Evolutionary conservation across 2,329 filamentous ascomycete species (phyloP).

Genomic region (Hirsutella rhossiliensis): DNA sequence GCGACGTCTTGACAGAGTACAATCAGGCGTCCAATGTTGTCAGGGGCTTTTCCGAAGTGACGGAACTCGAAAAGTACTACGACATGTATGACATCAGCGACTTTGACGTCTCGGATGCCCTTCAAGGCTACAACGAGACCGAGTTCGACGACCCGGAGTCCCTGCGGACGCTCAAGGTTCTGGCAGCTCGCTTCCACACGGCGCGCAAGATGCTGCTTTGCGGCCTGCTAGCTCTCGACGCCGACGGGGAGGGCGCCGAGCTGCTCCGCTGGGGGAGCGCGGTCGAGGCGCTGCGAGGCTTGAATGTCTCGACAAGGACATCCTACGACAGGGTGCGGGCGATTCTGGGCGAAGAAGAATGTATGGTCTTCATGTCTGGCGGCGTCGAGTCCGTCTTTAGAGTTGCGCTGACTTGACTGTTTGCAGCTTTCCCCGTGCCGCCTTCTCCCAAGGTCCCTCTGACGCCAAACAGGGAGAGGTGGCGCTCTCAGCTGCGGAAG

Average conservation of each 20-base stretch:
- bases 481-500: constrained; percentile 78
- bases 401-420: constrained; percentile 2
- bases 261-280: constrained; percentile 68
- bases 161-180: constrained; percentile 67
- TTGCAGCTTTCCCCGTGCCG: constrained; percentile 37
- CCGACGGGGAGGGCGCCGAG: constrained; percentile 65
- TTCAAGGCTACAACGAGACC: constrained; percentile 50
- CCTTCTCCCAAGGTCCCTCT: constrained; percentile 46
- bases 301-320: constrained; percentile 48
- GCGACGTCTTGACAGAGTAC: constrained; percentile 58
- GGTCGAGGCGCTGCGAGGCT: constrained; percentile 57
- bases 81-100: constrained; percentile 76
- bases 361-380: constrained; percentile 30
- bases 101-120: constrained; percentile 60
- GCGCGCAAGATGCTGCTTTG: constrained; percentile 79
- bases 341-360: constrained; percentile 69
- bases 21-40: constrained; percentile 57
- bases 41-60: constrained; percentile 61
- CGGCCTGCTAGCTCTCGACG: constrained; percentile 77
- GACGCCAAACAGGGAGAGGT: constrained; percentile 68
- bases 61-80: constrained; percentile 83
- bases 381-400: too few species aligned
- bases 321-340: constrained; percentile 54
- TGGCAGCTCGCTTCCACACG: constrained; percentile 69
- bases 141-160: constrained; percentile 67